Evolutionary conservation across 2,329 filamentous ascomycete species (phyloP).

Genomic region (Talaromyces sp.): DNA sequence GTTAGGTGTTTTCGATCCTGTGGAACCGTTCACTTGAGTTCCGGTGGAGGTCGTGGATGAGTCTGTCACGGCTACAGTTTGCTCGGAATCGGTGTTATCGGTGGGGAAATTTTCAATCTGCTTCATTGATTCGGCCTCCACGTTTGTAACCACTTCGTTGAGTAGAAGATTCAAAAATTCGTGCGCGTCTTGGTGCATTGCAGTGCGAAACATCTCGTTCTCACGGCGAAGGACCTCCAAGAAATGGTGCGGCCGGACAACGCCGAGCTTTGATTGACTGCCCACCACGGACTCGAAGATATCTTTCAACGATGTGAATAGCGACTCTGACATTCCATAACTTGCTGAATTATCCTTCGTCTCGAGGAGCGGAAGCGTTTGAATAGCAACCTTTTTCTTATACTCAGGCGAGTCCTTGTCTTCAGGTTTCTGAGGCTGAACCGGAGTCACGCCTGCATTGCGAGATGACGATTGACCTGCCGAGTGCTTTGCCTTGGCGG

Average conservation of each 20-base stretch:
- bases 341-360: conserved; percentile 75
- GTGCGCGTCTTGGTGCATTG: conserved; percentile 98
- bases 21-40: conserved; percentile 27
- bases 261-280: conserved; percentile 76
- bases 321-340: conserved; percentile 91
- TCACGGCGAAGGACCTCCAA: conserved; percentile 89
- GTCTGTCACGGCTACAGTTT: conserved; percentile 45
- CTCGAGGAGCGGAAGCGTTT: conserved; percentile 81
- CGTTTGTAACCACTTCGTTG: conserved; percentile 93
- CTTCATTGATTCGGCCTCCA: conserved; percentile 71
- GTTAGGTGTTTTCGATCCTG: conserved; percentile 53
- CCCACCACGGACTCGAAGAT: conserved; percentile 89
- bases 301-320: conserved; percentile 92
- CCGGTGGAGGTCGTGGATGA: conserved; percentile 30
- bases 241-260: conserved; percentile 88
- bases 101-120: conserved; percentile 47
- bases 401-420: conserved; percentile 96
- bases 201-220: conserved; percentile 94
- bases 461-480: conserved; percentile 32
- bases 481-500: conserved; percentile 45
- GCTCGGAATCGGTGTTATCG: conserved; percentile 43
- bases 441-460: conserved; percentile 54
- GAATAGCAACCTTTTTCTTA: conserved; percentile 93
- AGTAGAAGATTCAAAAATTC: conserved; percentile 92
- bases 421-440: conserved; percentile 67